These are phyloP conservation scores for Phytophthora cactorum DNA, from an alignment of 352 stramenopile genomes.

Conservation along the genomic window DNA sequence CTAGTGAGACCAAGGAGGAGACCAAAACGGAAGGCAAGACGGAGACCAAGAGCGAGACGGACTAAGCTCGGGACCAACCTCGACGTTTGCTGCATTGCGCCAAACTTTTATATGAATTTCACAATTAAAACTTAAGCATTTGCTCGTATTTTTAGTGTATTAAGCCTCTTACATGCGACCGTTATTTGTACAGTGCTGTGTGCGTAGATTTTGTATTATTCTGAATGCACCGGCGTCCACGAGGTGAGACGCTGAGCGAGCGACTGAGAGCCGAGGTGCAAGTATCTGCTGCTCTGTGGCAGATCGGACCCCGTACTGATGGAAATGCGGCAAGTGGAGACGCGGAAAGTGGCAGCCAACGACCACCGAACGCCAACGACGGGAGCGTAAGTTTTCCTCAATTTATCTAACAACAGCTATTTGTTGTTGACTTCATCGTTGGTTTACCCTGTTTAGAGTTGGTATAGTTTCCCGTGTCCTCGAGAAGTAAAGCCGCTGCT, in stretches of 20 bases:
- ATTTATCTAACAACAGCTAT: neutral
- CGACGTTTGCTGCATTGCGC: too few species aligned
- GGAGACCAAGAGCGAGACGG: slow-evolving; percentile 19
- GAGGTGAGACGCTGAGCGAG: slow-evolving; percentile 53
- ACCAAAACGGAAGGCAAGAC: slow-evolving; percentile 18
- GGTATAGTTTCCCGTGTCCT: slow-evolving; percentile 24
- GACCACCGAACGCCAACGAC: neutral
- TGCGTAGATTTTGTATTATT: neutral
- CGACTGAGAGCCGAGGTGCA: slow-evolving; percentile 56
- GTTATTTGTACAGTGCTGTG: slow-evolving; percentile 9
- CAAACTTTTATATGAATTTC: slow-evolving; percentile 23
- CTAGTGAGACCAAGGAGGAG: slow-evolving; percentile 13
- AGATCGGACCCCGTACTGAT: slow-evolving; percentile 8
- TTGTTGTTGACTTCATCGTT: too few species aligned
- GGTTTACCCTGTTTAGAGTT: slow-evolving; percentile 3
- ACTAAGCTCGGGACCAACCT: neutral
- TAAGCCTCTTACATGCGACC: neutral
- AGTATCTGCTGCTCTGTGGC: slow-evolving; percentile 32
- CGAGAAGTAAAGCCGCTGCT: slow-evolving; percentile 57
- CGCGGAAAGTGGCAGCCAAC: neutral
- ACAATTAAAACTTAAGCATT: slow-evolving; percentile 19
- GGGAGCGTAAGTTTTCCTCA: neutral
- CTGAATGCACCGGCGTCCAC: slow-evolving; percentile 26
- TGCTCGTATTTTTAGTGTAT: slow-evolving; percentile 22
- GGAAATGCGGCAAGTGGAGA: slow-evolving; percentile 8